Conservation (phyloP, 1,284 basidiomycete species). For the Puccinia coronata region DNA sequence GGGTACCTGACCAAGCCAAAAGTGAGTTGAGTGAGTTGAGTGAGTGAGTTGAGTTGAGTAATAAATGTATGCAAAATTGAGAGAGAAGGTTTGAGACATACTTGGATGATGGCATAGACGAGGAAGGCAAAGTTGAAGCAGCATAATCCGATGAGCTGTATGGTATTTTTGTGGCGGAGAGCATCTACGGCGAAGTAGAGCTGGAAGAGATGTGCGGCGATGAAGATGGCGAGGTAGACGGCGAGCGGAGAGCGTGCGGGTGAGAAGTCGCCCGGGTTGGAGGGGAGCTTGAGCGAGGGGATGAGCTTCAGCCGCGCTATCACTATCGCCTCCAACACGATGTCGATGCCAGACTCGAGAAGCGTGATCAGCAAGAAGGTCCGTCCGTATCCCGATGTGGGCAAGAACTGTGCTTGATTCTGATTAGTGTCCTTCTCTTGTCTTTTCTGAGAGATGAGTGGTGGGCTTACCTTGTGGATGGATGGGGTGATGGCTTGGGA, state of each 20-base stretch:
- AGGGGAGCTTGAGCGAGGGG: not conserved
- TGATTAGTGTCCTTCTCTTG: too few species aligned
- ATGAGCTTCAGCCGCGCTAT: not conserved
- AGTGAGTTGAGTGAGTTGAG: too few species aligned
- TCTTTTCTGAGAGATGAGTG: too few species aligned
- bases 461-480: too few species aligned
- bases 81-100: not conserved
- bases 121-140: slow-evolving; percentile 35
- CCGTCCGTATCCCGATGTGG: not conserved
- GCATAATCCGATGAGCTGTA: slow-evolving; percentile 40
- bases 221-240: slow-evolving; percentile 45
- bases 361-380: slow-evolving; percentile 26
- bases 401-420: not conserved
- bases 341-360: slow-evolving; percentile 14
- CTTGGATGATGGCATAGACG: slow-evolving; percentile 40
- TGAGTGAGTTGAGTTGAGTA: too few species aligned
- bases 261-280: too few species aligned
- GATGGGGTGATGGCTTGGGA: too few species aligned
- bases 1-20: slow-evolving; percentile 25
- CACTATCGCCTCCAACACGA: slow-evolving; percentile 23
- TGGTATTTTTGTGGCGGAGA: slow-evolving; percentile 40
- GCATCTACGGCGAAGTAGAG: slow-evolving; percentile 37
- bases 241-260: not conserved
- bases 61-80: too few species aligned
- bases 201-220: slow-evolving; percentile 44